Evolutionary conservation across 805 yeast species (phyloP).

Genomic region (Metschnikowia continentalis): DNA sequence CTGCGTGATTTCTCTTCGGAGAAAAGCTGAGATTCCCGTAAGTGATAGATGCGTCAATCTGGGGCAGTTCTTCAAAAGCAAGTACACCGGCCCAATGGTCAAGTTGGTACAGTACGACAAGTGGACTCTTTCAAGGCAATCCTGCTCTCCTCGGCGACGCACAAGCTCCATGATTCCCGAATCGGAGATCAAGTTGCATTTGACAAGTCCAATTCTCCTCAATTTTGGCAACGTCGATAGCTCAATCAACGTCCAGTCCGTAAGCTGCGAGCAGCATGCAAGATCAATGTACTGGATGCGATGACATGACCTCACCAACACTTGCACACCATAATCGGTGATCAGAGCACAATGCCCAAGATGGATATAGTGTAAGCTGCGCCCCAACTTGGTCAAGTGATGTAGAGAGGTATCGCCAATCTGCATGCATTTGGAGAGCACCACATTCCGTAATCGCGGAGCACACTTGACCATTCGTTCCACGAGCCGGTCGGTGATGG

Average conservation of each 20-base stretch:
- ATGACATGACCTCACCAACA: conserved; percentile 71
- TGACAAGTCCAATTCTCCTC: conserved; percentile 89
- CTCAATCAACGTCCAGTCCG: conserved; percentile 76
- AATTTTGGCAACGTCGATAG: conserved; percentile 73
- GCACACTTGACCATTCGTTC: conserved; percentile 69
- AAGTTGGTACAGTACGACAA: conserved; percentile 84
- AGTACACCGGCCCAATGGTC: conserved; percentile 71
- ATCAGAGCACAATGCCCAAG: conserved; percentile 90
- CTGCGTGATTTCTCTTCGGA: conserved; percentile 77
- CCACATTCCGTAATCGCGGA: conserved; percentile 83
- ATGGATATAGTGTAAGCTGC: conserved; percentile 82
- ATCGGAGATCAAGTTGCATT: conserved; percentile 84
- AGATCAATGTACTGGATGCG: conserved; percentile 89
- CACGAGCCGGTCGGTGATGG: conserved; percentile 75
- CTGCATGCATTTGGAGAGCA: conserved; percentile 81
- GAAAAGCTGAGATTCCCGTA: conserved; percentile 88
- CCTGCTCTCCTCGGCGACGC: conserved; percentile 64
- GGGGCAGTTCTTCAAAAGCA: conserved; percentile 74
- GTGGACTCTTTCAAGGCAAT: conserved; percentile 88
- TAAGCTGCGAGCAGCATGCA: conserved; percentile 88
- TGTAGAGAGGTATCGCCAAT: conserved; percentile 78
- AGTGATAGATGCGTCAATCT: conserved; percentile 83
- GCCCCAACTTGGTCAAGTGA: conserved; percentile 68
- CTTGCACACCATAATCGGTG: conserved; percentile 82
- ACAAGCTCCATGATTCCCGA: conserved; percentile 70